These are phyloP conservation scores for Amaranthus palmeri DNA, from an alignment of 148 eudicot genomes.

Conservation along the genomic window DNA sequence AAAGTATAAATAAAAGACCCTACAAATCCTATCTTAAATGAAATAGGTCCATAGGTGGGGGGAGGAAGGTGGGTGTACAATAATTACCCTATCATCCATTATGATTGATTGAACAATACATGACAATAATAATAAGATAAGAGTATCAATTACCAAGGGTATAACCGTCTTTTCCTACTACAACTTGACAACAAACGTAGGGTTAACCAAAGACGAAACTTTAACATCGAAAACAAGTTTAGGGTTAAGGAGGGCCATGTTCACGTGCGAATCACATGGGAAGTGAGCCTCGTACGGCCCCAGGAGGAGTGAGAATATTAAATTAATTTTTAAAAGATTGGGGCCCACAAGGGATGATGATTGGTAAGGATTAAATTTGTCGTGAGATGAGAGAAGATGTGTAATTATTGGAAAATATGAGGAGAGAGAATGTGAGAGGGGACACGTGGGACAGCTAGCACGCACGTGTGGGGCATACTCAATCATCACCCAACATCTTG, in stretches of 20 bases:
- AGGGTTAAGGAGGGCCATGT: slow-evolving; percentile 2
- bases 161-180: not conserved
- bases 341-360: slow-evolving; percentile 16
- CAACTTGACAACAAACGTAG: slow-evolving; percentile 10
- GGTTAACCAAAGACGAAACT: not conserved
- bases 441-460: slow-evolving; percentile 39
- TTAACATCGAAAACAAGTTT: slow-evolving; percentile 2
- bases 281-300: slow-evolving; percentile 23
- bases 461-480: slow-evolving; percentile 28
- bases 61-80: slow-evolving; percentile 6
- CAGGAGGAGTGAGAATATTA: slow-evolving; percentile 17
- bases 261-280: slow-evolving; percentile 35
- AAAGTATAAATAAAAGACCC: not conserved
- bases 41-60: not conserved
- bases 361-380: slow-evolving; percentile 13
- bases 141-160: not conserved
- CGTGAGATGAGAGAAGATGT: not conserved
- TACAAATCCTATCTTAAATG: slow-evolving; percentile 1
- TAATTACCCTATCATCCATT: slow-evolving; percentile 25
- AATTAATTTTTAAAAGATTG: not conserved
- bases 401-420: slow-evolving; percentile 8
- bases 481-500: slow-evolving; percentile 39
- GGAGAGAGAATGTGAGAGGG: not conserved
- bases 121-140: not conserved
- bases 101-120: slow-evolving; percentile 29